phyloP scores from a whole-genome alignment of 306 rosid species.

The Crotalaria pallida region DNA sequence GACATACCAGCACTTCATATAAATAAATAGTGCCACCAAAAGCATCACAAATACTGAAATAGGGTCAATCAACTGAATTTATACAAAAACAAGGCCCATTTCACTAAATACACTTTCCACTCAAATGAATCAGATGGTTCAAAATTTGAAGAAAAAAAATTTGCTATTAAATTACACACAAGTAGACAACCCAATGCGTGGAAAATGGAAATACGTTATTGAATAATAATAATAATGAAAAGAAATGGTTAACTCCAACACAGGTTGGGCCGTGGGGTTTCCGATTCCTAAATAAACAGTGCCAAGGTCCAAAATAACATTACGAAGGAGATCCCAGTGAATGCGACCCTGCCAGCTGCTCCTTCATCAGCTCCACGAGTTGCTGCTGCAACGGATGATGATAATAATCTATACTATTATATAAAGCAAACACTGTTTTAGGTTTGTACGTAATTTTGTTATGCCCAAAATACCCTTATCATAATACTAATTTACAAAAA shows the following conservation, averaged over 20 bases:
- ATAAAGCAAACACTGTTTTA: no score
- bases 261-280: neutral
- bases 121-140: neutral
- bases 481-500: no score
- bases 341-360: constrained; percentile 19
- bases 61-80: neutral
- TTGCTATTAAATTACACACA: no score
- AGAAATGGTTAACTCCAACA: neutral
- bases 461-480: no score
- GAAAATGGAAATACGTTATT: no score
- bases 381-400: constrained; percentile 5
- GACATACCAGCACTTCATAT: neutral
- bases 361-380: constrained; percentile 4
- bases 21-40: neutral
- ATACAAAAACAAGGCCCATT: neutral
- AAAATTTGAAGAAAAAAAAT: neutral
- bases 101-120: neutral
- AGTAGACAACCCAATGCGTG: neutral
- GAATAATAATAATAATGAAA: neutral
- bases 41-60: neutral
- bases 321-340: constrained; percentile 14
- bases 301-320: constrained; percentile 23
- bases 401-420: no score
- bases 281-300: constrained; percentile 19
- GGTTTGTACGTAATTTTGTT: no score